These are phyloP conservation scores for Magnusiomyces magnusii DNA, from an alignment of 1,139 yeast species.

Conservation along the genomic window DNA sequence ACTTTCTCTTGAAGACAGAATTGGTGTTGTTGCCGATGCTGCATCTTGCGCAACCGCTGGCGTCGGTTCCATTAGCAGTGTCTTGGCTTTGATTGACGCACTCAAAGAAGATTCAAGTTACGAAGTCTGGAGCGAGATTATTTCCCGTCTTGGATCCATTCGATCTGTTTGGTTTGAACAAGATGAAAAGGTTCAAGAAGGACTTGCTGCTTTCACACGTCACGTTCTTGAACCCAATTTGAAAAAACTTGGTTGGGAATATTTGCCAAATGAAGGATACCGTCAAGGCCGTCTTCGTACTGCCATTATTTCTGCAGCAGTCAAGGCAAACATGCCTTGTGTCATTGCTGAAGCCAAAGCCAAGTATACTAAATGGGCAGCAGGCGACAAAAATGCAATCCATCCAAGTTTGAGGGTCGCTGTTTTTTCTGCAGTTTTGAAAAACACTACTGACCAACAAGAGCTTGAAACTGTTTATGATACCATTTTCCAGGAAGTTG, in stretches of 20 bases:
- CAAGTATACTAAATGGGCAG: constrained; percentile 37
- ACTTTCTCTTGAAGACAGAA: constrained; percentile 51
- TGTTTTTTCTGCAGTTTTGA: constrained; percentile 46
- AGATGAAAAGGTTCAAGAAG: constrained; percentile 34
- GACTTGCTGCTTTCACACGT: constrained; percentile 38
- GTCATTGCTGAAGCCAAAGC: constrained; percentile 42
- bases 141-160: constrained; percentile 40
- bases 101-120: constrained; percentile 46
- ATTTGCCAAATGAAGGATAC: constrained; percentile 37
- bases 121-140: constrained; percentile 59
- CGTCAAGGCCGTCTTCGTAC: constrained; percentile 47
- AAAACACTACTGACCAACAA: constrained; percentile 36
- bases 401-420: constrained; percentile 52
- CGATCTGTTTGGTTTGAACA: constrained; percentile 44
- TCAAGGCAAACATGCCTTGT: constrained; percentile 43
- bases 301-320: constrained; percentile 45
- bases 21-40: constrained; percentile 58
- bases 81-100: constrained; percentile 39
- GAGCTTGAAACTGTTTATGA: constrained; percentile 39
- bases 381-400: constrained; percentile 35
- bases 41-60: constrained; percentile 58
- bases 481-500: constrained; percentile 43
- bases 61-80: constrained; percentile 44
- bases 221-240: constrained; percentile 41
- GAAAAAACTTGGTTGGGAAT: constrained; percentile 36